Percentiles rank a stretch among this genome's conserved stretches.
Conservation (phyloP, 257 asterid species). For the Solanum tarijense region DNA sequence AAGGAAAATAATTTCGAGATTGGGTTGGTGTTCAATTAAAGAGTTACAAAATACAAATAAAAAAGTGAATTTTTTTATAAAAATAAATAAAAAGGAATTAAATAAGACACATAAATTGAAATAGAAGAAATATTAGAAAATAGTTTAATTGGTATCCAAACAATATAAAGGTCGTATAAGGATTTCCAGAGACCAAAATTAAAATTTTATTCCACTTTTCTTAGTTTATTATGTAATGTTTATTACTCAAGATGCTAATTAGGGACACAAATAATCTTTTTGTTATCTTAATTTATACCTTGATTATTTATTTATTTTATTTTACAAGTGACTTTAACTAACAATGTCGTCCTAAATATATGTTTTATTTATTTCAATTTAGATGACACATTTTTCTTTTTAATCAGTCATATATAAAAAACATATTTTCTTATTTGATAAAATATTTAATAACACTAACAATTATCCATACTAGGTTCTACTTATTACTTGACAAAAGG, state of each 20-base stretch:
- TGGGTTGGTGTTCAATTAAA: neutral
- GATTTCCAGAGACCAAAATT: neutral
- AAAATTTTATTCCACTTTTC: neutral
- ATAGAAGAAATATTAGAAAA: neutral
- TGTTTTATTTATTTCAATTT: no score
- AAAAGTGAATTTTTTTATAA: neutral
- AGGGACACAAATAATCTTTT: neutral
- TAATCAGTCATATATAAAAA: no score
- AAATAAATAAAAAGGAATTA: neutral
- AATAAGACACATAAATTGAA: neutral
- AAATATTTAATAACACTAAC: no score
- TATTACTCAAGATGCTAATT: neutral
- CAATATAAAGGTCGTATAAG: neutral
- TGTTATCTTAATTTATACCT: neutral
- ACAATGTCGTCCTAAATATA: no score
- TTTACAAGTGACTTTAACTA: neutral
- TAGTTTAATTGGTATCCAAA: neutral
- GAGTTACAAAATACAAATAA: neutral
- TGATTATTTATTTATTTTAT: neutral
- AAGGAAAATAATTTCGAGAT: neutral
- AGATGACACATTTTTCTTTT: no score
- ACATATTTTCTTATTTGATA: neutral
- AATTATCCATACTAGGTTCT: no score
- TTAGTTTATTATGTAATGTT: neutral
- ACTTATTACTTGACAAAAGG: neutral